Base-by-base conservation (phyloP, 2,329 filamentous ascomycete genomes). In the Colletotrichum salicis region DNA sequence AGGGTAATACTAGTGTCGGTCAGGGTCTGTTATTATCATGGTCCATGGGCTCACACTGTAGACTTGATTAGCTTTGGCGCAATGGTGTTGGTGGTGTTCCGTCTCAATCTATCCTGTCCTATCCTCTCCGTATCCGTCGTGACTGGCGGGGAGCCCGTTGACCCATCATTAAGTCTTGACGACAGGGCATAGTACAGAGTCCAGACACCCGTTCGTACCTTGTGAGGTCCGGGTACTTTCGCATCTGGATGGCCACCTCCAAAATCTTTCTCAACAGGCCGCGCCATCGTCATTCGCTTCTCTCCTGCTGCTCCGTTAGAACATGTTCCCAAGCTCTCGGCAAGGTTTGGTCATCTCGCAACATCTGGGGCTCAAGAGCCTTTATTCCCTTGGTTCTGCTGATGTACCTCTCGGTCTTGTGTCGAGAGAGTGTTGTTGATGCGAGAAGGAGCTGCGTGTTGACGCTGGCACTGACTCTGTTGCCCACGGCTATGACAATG, bases 401-500 rank as follows among this genome's bases (percentile, higher is more conserved):
- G 58, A 55, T 59, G 65, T 64, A 37, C 48, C 41, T 51, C 59
- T 56, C 59, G 65, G 59, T 35, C 35, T 35, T 55, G 65, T 35
- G 65, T 69, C 69, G 33, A 69, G 55, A 71, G 22, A 45, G 65
- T 37, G 45, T 56, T 22, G 27, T 60, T 54, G 59, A 64, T 71
- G 69, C 69, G 69, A 71, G 65, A 51, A 63, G 58, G 57, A 63
- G 64, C 64, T 29, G 64, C 45, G 64, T 57, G 41, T 64, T 69
- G 59, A 71, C 64, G 24, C 48, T 48, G 59, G 65, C 65, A 69
- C 55, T 71, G 69, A 60, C 69, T 61, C 59, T 68, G 37, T 55
- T 33, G 54, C 54, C 37, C n/a, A 41, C 57, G 29, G 65, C 59
- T 64, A 31, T 68, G 69, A 69, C 69, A 59, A 22, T 15, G 56